These are phyloP conservation scores for Xylaria multiplex DNA, from an alignment of 2,329 filamentous ascomycete species.

Conservation along the genomic window DNA sequence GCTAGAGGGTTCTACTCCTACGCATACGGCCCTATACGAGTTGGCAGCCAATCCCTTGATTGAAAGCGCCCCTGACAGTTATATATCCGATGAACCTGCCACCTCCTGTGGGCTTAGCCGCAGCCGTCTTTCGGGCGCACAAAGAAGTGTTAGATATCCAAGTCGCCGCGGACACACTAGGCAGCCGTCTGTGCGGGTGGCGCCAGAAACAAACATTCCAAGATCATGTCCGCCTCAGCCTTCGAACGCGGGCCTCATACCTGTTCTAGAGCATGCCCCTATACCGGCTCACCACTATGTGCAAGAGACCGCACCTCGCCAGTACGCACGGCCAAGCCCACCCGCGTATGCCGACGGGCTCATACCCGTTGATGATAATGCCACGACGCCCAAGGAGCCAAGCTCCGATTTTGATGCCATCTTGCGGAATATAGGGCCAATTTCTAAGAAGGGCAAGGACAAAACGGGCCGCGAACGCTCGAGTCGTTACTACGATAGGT, in stretches of 20 bases:
- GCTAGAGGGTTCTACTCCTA: constrained; percentile 14
- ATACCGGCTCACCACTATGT: background rate
- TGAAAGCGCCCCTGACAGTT: background rate
- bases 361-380: constrained; percentile 26
- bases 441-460: constrained; percentile 17
- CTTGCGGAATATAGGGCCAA: constrained; percentile 30
- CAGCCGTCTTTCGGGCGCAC: constrained; percentile 9
- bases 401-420: constrained; percentile 33
- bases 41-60: background rate
- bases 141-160: background rate
- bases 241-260: constrained; percentile 25
- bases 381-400: constrained; percentile 18
- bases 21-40: constrained; percentile 11
- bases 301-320: background rate
- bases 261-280: constrained; percentile 1
- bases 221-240: background rate
- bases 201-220: background rate
- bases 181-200: no score
- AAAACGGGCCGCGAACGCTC: constrained; percentile 20
- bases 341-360: constrained; percentile 18
- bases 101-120: constrained; percentile 20
- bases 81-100: background rate
- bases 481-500: constrained; percentile 33
- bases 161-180: background rate
- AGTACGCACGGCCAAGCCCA: background rate